A percentile compares a stretch with the other conserved stretches of the same genome.
These are phyloP conservation scores for Skeletonema costatum DNA, from an alignment of 108 stramenopile species.

Conservation along the genomic window DNA sequence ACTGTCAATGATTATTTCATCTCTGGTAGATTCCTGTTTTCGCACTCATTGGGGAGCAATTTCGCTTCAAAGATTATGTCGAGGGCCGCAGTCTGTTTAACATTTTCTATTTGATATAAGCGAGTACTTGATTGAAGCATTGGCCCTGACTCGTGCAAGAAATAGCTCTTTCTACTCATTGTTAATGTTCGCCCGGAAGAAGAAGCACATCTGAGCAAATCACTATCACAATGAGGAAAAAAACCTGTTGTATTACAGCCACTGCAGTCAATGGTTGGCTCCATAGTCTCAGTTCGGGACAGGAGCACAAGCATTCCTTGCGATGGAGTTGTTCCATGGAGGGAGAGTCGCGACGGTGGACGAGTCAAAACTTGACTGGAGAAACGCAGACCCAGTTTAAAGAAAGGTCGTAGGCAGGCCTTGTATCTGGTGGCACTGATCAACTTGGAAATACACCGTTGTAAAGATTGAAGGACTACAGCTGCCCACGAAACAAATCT, in stretches of 20 bases:
- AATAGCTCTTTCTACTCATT: conserved; percentile 72
- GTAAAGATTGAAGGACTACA: conserved; percentile 61
- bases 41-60: conserved; percentile 85
- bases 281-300: conserved; percentile 77
- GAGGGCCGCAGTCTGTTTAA: conserved; percentile 87
- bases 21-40: conserved; percentile 50
- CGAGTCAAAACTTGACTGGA: conserved; percentile 73
- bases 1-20: background rate
- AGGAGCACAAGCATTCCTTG: conserved; percentile 92
- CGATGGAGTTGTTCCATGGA: conserved; percentile 88
- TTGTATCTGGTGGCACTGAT: conserved; percentile 80
- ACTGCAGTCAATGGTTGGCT: conserved; percentile 70
- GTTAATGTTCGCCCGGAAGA: conserved; percentile 67
- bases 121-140: conserved; percentile 70
- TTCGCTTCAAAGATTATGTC: conserved; percentile 64
- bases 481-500: conserved; percentile 70
- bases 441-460: conserved; percentile 67
- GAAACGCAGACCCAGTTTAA: conserved; percentile 84
- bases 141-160: conserved; percentile 67
- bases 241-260: conserved; percentile 62
- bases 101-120: conserved; percentile 74
- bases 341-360: conserved; percentile 66
- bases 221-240: conserved; percentile 58
- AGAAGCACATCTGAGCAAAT: conserved; percentile 72
- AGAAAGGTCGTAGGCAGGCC: conserved; percentile 52